Conservation (phyloP, 78 protist species). For the Dictyostelium brefeldianum region DNA sequence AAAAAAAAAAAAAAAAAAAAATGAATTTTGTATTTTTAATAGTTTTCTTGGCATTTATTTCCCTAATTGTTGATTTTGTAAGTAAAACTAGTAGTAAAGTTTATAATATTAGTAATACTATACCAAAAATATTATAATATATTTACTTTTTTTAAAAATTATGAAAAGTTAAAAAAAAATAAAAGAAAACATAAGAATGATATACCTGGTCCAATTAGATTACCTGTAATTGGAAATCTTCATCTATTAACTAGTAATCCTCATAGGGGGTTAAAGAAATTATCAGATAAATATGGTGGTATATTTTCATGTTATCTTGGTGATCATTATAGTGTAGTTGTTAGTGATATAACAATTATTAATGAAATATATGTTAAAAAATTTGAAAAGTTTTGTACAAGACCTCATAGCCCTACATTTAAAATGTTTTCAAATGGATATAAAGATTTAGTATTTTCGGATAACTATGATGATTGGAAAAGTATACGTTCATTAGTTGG, state of each 20-base stretch:
- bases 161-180: slow-evolving; percentile 39
- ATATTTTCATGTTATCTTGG: slow-evolving; percentile 19
- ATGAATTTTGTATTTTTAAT: background rate
- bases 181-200: slow-evolving; percentile 2
- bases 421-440: background rate
- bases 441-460: background rate
- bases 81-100: background rate
- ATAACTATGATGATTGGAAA: slow-evolving; percentile 19
- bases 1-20: too few relatives aligned
- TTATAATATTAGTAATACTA: background rate
- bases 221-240: slow-evolving; percentile 29
- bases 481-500: background rate
- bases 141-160: background rate
- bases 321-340: slow-evolving; percentile 28
- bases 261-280: background rate
- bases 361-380: slow-evolving; percentile 46
- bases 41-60: background rate
- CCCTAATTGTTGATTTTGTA: background rate
- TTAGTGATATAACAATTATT: background rate
- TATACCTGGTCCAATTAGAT: slow-evolving; percentile 19
- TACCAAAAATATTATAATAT: too few relatives aligned
- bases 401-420: slow-evolving; percentile 23
- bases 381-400: background rate
- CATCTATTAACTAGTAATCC: slow-evolving; percentile 1
- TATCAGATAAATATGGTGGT: slow-evolving; percentile 21